These are phyloP conservation scores for Microcos paniculata DNA, from an alignment of 345 rosid genomes.

Conservation along the genomic window DNA sequence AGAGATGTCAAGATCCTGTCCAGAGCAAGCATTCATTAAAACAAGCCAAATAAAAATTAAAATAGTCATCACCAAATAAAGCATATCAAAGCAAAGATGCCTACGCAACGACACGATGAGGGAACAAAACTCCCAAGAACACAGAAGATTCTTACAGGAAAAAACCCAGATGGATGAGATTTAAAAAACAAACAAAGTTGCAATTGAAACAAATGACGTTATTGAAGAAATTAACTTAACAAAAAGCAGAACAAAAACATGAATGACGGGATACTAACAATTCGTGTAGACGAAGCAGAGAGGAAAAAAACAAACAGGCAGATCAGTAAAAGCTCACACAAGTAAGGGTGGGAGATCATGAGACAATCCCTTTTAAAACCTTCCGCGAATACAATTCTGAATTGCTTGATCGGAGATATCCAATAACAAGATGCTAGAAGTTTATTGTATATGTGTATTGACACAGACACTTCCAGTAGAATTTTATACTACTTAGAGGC, in stretches of 20 bases:
- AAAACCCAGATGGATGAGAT: neutral
- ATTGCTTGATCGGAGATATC: neutral
- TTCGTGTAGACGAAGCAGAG: neutral
- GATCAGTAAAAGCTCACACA: neutral
- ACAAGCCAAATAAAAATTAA: neutral
- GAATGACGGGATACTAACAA: neutral
- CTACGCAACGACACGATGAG: neutral
- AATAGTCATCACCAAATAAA: neutral
- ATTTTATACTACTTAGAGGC: too few relatives aligned
- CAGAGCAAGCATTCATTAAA: neutral
- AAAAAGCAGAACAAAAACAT: neutral
- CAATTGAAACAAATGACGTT: neutral
- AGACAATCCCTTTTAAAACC: neutral
- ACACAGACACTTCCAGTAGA: neutral
- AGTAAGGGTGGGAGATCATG: neutral
- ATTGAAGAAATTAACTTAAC: neutral
- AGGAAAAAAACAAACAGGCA: neutral
- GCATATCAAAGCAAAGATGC: neutral
- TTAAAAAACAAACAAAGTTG: neutral
- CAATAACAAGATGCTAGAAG: neutral
- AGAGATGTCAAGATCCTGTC: slow-evolving; percentile 65
- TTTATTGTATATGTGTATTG: too few relatives aligned
- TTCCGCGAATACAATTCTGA: neutral
- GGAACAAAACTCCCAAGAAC: neutral
- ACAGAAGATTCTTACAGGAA: neutral